Evolutionary conservation across 202 grass and related monocot species (phyloP).

Genomic region (Hordeum pubiflorum): DNA sequence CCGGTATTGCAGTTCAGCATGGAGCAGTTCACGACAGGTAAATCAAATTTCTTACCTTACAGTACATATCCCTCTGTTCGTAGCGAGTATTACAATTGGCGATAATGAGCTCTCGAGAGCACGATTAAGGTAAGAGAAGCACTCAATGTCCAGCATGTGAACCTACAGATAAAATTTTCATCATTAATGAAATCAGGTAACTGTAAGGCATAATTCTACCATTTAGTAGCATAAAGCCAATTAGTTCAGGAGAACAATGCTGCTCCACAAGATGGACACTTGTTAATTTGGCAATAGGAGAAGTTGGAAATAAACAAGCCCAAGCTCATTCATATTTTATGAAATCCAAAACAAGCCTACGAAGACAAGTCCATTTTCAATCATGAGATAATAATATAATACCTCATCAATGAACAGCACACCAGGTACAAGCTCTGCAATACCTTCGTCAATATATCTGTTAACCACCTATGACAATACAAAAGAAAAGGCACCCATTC

Average conservation of each 20-base stretch:
- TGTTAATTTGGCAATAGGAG: neutral
- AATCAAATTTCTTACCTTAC: constrained; percentile 55
- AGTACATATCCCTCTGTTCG: constrained; percentile 86
- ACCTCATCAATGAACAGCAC: constrained; percentile 98
- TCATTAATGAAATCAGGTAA: neutral
- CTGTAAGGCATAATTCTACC: neutral
- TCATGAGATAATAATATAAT: neutral
- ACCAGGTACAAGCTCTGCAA: constrained; percentile 94
- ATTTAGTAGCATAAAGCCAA: neutral
- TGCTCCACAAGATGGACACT: neutral
- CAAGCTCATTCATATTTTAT: neutral
- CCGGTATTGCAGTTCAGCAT: neutral
- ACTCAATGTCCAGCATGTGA: constrained; percentile 95
- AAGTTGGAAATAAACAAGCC: neutral
- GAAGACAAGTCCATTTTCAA: neutral
- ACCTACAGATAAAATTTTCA: constrained; percentile 48
- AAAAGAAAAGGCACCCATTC: neutral
- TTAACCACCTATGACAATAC: constrained; percentile 68
- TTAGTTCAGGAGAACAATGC: neutral
- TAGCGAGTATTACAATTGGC: constrained; percentile 95
- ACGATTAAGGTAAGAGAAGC: constrained; percentile 96
- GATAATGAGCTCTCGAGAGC: constrained; percentile 83
- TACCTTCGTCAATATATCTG: constrained; percentile 87
- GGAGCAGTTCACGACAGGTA: neutral
- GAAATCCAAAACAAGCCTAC: neutral